These are phyloP conservation scores for Peronospora belbahrii DNA, from an alignment of 352 stramenopile species.

Conservation along the genomic window DNA sequence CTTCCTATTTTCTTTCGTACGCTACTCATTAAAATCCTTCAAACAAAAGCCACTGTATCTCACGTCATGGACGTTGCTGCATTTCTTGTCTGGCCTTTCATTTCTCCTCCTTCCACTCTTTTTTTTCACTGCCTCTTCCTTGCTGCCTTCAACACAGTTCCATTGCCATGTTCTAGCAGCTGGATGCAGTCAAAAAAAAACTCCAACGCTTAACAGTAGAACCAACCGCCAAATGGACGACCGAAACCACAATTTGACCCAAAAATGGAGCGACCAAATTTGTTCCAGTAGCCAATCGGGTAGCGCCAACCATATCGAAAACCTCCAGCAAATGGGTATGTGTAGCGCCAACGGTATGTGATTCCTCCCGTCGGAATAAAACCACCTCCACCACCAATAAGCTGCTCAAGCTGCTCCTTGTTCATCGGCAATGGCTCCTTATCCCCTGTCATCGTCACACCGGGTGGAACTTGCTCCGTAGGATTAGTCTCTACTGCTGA, in stretches of 20 bases:
- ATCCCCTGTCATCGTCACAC: conserved; percentile 16
- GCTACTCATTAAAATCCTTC: conserved; percentile 21
- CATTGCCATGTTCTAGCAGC: conserved; percentile 7
- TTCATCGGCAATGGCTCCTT: conserved; percentile 18
- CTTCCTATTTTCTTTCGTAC: conserved; percentile 5
- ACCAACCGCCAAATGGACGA: conserved; percentile 26
- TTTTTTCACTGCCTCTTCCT: too few species aligned
- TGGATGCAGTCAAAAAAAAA: conserved; percentile 8
- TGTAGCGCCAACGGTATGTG: conserved; percentile 30
- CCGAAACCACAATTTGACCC: conserved; percentile 21
- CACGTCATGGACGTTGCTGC: conserved; percentile 1
- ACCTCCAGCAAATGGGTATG: conserved; percentile 14
- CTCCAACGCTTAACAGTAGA: conserved; percentile 27
- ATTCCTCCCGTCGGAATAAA: conserved; percentile 27
- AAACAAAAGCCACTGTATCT: too few species aligned
- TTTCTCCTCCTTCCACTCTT: too few species aligned
- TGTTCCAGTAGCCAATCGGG: conserved; percentile 33
- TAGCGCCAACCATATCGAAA: conserved; percentile 36
- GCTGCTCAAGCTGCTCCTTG: conserved; percentile 21
- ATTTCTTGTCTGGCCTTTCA: neutral
- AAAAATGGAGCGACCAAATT: conserved; percentile 25
- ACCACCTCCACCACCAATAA: conserved; percentile 15
- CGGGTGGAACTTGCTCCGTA: conserved; percentile 16
- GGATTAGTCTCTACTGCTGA: neutral
- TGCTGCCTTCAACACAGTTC: conserved; percentile 12